phyloP scores from a whole-genome alignment of 352 stramenopile species.

The Pythium oligandrum region DNA sequence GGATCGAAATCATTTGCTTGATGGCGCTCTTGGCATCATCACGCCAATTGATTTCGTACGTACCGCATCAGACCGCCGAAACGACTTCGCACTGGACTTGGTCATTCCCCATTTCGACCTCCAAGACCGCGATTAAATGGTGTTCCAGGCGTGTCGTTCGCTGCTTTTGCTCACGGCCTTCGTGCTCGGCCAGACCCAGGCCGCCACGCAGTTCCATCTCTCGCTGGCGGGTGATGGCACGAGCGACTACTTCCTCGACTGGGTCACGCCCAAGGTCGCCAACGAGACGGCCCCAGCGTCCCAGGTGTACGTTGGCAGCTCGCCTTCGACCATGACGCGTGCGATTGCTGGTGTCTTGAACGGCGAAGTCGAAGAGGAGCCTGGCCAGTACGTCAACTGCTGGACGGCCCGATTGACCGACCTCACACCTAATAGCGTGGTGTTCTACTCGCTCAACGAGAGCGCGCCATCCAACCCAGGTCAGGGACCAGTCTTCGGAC shows the following conservation, averaged over 20 bases:
- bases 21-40: no score
- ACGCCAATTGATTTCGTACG: no score
- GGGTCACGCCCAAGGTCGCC: conserved; percentile 5
- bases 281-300: conserved; percentile 7
- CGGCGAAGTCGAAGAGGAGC: conserved; percentile 7
- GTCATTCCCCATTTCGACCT: no score
- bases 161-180: background rate
- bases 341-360: background rate
- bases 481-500: no score
- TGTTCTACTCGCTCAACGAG: conserved; percentile 8
- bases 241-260: conserved; percentile 15
- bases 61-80: no score
- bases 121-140: background rate
- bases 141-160: conserved; percentile 1
- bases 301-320: conserved; percentile 5
- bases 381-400: conserved; percentile 6
- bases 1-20: no score
- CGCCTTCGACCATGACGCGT: background rate
- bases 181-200: background rate
- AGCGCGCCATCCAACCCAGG: background rate
- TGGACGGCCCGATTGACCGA: conserved; percentile 9
- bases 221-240: conserved; percentile 9
- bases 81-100: no score
- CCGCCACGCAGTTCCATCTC: conserved; percentile 9
- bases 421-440: background rate